Base-by-base conservation (phyloP, 1,284 basidiomycete species). In the Tausonia pullulans region DNA sequence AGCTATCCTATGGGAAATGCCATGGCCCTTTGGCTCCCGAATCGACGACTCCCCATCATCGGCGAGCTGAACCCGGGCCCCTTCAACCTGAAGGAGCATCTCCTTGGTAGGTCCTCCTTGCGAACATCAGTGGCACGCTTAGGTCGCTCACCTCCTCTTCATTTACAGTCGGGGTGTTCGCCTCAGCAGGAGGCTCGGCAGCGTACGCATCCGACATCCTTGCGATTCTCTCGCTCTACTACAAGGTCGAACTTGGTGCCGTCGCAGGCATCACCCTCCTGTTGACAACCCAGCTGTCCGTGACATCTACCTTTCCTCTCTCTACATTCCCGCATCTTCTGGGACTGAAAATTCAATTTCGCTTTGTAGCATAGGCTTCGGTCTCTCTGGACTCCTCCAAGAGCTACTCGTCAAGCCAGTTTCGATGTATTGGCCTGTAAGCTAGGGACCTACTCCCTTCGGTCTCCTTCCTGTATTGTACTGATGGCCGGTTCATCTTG, bases 211-310 rank as follows among this genome's bases (percentile, higher is more conserved):
- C 75, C 0, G 77, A 78, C 67, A 78, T 78, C 62, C 68, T 79
- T 49, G 76, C 78, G n/a, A 77, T 79, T 63, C 75, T 78, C 59
- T 71, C 75, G 43, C 70, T 79, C 43, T 78, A 77, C 71, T 78
- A 75, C 69, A 73, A 77, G 67, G 73, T 71, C 27, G 74, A 74
- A 0, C 72, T 79, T 1, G 70, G 72, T 13, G 66, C 74, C 0
- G 41, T 75, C 4, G 71, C 75, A 2, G 74, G 78, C 2, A 80
- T 83, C 44, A 79, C 84, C 64, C 80, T 81, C 0, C 74, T 82
- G 1, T 75, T 81, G 58, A 78, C 78, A 4, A 81, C 80, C 0
- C 81, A 82, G 69, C 74, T 80, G 27, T 27, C 1, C 27, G 27
- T 27, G 27, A 27, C 57, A 78, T 82, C 45, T 27, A 27, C 27